Evolutionary conservation across 1,284 basidiomycete species (phyloP), one percentile per base, ranked within the genome.

Genomic region (Megacollybia platyphylla): DNA sequence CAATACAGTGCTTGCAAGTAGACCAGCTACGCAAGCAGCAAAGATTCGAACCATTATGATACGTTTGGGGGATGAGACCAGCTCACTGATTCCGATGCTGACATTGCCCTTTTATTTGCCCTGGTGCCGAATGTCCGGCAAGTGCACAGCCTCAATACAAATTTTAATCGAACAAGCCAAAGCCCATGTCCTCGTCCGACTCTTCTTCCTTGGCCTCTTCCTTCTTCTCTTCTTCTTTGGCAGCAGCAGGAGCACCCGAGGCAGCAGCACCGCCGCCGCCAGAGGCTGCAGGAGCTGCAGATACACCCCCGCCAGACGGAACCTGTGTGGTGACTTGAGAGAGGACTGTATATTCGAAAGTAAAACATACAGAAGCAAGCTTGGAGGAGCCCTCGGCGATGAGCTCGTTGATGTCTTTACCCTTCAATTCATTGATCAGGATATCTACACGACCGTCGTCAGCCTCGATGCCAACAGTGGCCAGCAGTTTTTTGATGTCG

Each of bases 321-420:
- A 88, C 79, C 79, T 82, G 29, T 38, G 46, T 50, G 55, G 42
- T 54, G 56, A 46, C 50, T 55, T 42, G 26, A 15, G 29, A 10
- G 26, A 36, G 35, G 32, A 40, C 36, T 40, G 57, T 15, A 15
- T 15, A 15, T 54, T 43, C 57, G 49, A 50, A 56, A 55, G 42
- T 55, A 56, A 48, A 58, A 71, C 76, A 68, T 63, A 93, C 94
- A 54, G 93, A 97, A 47, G 92, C 80, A 57, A 97, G 88, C 73
- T 97, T 97, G 63, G 76, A 64, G 42, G 83, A 81, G 46, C 94
- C 94, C 68, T 93, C 90, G 54, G 82, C 73, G 63, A 99, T 97
- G 71, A 99, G 68, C 79, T 89, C 65, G 67, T 85, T 77, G 65
- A 96, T 67, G 64, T 87, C 80, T 76, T 97, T 99, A 69, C 86